Evolutionary conservation across 495 filamentous ascomycete species (phyloP).

Genomic region (Niebla homalea): DNA sequence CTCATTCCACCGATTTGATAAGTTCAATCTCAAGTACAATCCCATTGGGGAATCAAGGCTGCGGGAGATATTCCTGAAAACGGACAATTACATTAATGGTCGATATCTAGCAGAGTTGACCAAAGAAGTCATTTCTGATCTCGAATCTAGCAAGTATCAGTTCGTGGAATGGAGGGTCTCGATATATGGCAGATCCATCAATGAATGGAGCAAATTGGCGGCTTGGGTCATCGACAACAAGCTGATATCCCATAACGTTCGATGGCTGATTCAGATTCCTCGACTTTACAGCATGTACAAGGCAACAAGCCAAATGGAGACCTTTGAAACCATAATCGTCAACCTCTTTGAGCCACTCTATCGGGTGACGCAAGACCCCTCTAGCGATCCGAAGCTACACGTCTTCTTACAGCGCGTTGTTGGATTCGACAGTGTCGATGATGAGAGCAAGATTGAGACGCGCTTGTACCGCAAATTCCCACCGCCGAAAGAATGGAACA

Average conservation of each 20-base stretch:
- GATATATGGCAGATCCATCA: conserved; percentile 79
- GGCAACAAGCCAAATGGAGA: conserved; percentile 67
- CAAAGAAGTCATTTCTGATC: conserved; percentile 92
- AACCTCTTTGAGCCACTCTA: conserved; percentile 93
- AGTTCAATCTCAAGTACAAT: conserved; percentile 99
- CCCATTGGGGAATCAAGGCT: conserved; percentile 90
- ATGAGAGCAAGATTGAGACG: conserved; percentile 92
- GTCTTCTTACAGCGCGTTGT: conserved; percentile 90
- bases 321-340: conserved; percentile 78
- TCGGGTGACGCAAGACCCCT: conserved; percentile 81
- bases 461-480: conserved; percentile 89
- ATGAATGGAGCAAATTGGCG: conserved; percentile 97
- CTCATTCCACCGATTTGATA: conserved; percentile 97
- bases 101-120: conserved; percentile 95
- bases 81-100: conserved; percentile 93
- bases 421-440: conserved; percentile 94
- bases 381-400: conserved; percentile 82
- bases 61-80: conserved; percentile 94
- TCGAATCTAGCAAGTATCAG: conserved; percentile 98
- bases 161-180: conserved; percentile 99
- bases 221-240: conserved; percentile 99
- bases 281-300: conserved; percentile 95
- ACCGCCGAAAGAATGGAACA: conserved; percentile 72
- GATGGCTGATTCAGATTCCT: conserved; percentile 93
- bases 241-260: conserved; percentile 90